Percentiles rank a stretch among this genome's conserved stretches.
These are phyloP conservation scores for Salvia miltiorrhiza DNA, from an alignment of 257 asterid species.

Conservation along the genomic window DNA sequence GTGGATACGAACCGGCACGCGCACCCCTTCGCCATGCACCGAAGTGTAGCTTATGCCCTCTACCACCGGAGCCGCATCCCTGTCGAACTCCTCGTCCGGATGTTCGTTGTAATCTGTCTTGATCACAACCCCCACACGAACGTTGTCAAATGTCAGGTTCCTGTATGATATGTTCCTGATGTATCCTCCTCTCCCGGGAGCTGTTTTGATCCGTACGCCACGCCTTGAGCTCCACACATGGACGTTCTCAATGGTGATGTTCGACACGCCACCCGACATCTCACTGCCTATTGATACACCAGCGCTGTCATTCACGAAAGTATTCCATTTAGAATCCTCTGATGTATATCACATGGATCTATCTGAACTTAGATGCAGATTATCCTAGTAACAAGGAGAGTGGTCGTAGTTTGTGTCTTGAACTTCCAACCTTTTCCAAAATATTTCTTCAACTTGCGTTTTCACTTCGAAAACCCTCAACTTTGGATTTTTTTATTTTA, in stretches of 20 bases:
- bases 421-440: too few species aligned
- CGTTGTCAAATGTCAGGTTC: slow-evolving; percentile 68
- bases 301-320: slow-evolving; percentile 50
- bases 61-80: slow-evolving; percentile 63
- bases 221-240: slow-evolving; percentile 92
- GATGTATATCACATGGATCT: background rate
- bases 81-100: slow-evolving; percentile 66
- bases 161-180: slow-evolving; percentile 54
- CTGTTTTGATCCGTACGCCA: slow-evolving; percentile 88
- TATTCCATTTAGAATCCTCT: too few species aligned
- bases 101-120: slow-evolving; percentile 98
- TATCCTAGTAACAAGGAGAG: too few species aligned
- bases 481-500: too few species aligned
- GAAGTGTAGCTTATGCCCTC: slow-evolving; percentile 69
- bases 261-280: slow-evolving; percentile 96
- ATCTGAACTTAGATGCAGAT: background rate
- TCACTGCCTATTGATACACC: slow-evolving; percentile 98
- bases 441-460: too few species aligned
- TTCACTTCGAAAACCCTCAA: too few species aligned
- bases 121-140: slow-evolving; percentile 93
- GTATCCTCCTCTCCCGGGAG: slow-evolving; percentile 91
- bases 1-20: slow-evolving; percentile 86
- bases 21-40: slow-evolving; percentile 82
- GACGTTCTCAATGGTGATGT: slow-evolving; percentile 74
- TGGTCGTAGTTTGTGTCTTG: too few species aligned